Evolutionary conservation across 1,139 yeast species (phyloP).

Genomic region (Casaregolazyma suthepensis): DNA sequence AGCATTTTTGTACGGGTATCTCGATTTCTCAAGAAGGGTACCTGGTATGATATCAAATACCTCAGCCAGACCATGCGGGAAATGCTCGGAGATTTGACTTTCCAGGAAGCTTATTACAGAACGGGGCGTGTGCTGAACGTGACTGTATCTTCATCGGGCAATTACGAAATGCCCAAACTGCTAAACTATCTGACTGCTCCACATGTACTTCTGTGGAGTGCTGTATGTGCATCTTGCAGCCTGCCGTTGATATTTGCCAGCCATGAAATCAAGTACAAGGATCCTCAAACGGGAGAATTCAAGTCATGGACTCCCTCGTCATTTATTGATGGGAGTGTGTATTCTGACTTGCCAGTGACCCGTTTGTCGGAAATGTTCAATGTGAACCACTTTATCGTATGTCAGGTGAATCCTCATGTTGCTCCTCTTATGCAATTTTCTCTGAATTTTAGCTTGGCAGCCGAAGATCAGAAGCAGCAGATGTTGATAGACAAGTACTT

Average conservation of each 20-base stretch:
- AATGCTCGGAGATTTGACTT: conserved; percentile 86
- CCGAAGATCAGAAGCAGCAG: conserved; percentile 11
- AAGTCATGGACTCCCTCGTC: conserved; percentile 82
- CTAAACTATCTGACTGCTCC: conserved; percentile 92
- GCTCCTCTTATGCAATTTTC: conserved; percentile 62
- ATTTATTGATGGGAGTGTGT: conserved; percentile 94
- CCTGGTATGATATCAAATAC: conserved; percentile 77
- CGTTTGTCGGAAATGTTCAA: conserved; percentile 92
- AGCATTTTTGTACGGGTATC: conserved; percentile 47
- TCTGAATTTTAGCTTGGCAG: conserved; percentile 20
- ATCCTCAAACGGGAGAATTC: conserved; percentile 56
- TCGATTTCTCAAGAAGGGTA: conserved; percentile 71
- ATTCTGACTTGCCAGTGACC: conserved; percentile 85
- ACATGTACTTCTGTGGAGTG: conserved; percentile 87
- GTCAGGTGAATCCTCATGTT: conserved; percentile 95
- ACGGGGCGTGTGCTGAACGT: conserved; percentile 82
- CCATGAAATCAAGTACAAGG: conserved; percentile 77
- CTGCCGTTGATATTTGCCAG: conserved; percentile 89
- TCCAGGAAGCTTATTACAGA: conserved; percentile 85
- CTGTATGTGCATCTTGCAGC: conserved; percentile 95
- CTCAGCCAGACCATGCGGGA: conserved; percentile 66
- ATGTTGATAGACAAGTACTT: conserved; percentile 5
- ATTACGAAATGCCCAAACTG: conserved; percentile 42
- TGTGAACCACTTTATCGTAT: conserved; percentile 93
- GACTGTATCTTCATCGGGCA: conserved; percentile 74